Evolutionary conservation across 2,329 filamentous ascomycete species (phyloP), one percentile per base, ranked within the genome.

Genomic region (Aspergillus brunneoviolaceus): DNA sequence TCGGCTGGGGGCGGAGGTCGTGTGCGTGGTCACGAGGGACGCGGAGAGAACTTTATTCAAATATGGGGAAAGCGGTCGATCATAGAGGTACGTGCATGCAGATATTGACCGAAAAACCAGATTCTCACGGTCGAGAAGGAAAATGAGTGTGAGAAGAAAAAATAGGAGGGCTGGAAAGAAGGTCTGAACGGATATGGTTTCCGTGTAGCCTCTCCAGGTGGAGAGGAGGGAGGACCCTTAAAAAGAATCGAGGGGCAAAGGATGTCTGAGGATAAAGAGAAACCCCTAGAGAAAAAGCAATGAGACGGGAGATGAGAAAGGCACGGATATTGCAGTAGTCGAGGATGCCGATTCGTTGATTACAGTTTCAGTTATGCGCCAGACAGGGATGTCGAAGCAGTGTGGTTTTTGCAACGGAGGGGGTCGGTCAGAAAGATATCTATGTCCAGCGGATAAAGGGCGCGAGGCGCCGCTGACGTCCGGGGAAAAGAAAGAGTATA

Each of bases 311-410:
- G 53, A 55, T 55, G 53, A 55, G 48, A 53, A 55, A 55, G 53
- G 53, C 53, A 47, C 42, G 21, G 53, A 55, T 23, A 21, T 29
- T 55, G 53, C 53, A 55, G 53, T 55, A 55, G 53, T 45, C 25
- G 42, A 21, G 31, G 7, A 29, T 55, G 42, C 53, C 29, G 53
- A 55, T 55, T 55, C 53, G 53, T 45, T 55, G 53, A n/a, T 27
- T 45, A 47, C 42, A n/a, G 53, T 55, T 55, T 55, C 53, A 55
- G 48, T 29, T 55, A 55, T 55, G 53, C 53, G 53, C 53, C 53
- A 47, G 53, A 25, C 53, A 55, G 53, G 53, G 53, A 55, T 55
- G 42, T 33, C 45, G 31, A 55, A 47, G 25, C 52, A 49, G 42
- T 31, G 29, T 47, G 39, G 53, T 21, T 55, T 29, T 49, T 45